These are phyloP conservation scores for Lachnellula suecica DNA, from an alignment of 2,329 filamentous ascomycete species.

Conservation along the genomic window DNA sequence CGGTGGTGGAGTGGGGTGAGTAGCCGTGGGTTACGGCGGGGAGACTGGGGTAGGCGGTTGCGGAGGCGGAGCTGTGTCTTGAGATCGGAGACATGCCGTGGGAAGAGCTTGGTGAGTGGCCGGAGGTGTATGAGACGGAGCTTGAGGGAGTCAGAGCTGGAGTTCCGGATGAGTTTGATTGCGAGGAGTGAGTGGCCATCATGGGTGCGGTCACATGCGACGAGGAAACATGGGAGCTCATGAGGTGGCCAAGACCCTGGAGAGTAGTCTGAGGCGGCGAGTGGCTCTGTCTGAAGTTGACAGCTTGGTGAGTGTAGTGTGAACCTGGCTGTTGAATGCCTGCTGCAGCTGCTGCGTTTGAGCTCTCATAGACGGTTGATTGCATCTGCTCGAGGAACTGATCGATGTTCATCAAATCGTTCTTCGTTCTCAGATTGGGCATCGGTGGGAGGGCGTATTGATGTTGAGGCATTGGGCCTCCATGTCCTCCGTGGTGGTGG, in stretches of 20 bases:
- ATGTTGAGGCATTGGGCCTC: constrained; percentile 63
- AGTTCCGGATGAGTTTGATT: constrained; percentile 54
- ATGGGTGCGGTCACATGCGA: constrained; percentile 54
- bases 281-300: constrained; percentile 57
- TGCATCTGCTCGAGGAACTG: constrained; percentile 95
- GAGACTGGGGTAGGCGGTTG: constrained; percentile 73
- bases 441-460: constrained; percentile 86
- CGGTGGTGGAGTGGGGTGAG: constrained; percentile 63
- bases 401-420: constrained; percentile 89
- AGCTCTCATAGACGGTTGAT: constrained; percentile 91
- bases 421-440: constrained; percentile 87
- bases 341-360: constrained; percentile 75
- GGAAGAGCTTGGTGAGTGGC: constrained; percentile 72
- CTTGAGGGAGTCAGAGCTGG: constrained; percentile 76
- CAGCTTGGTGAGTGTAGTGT: constrained; percentile 58
- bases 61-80: constrained; percentile 57
- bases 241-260: constrained; percentile 22
- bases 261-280: constrained; percentile 44
- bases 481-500: constrained; percentile 39
- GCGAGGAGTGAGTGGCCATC: constrained; percentile 59
- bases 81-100: constrained; percentile 64
- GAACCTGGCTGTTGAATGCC: constrained; percentile 74
- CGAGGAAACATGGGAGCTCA: constrained; percentile 34
- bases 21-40: constrained; percentile 70
- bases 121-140: constrained; percentile 73